Base-by-base conservation (phyloP, 805 yeast genomes). In the Candida adriatica region DNA sequence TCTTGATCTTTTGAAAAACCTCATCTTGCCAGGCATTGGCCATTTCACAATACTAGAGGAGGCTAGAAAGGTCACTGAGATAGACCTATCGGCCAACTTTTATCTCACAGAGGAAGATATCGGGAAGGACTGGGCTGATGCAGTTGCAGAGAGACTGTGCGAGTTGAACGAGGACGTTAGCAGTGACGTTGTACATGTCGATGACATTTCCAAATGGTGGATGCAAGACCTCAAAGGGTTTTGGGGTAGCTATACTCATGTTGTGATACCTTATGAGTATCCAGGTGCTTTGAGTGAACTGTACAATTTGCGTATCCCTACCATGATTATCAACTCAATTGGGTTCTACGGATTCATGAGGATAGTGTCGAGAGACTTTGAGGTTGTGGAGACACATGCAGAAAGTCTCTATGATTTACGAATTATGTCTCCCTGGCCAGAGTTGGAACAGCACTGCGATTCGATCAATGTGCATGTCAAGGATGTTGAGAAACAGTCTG, bases 381-480 rank as follows among this genome's bases (percentile, higher is more conserved):
- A 78, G n/a, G 70, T 84, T 2, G 58, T 85, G 11, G 88, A 88
- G 38, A 73, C 95, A 1, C 94, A 86, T 51, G 75, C 78, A 0
- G 75, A 63, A 20, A 61, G 70, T 7, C 48, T 77, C 3, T 73
- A 66, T 16, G 95, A 85, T 46, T 56, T 87, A 36, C 59, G 94
- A 31, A 55, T 87, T 3, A 78, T 75, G 37, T 34, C 51, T 5
- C 83, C 92, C 1, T 90, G 96, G 95, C 57, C 64, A 1, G 86
- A 82, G 42, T 55, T 87, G 6, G 53, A 55, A 22, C 58, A 55
- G 0, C 75, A 65, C 42, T 63, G 70, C 11, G 70, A 73, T 29
- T 53, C 70, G 1, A 59, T 76, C 27, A 73, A 77, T 33, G 41
- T 81, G 9, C 61, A 61, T 1, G 18, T 39, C 0, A 37, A 79